Evolutionary conservation across 345 rosid species (phyloP), one percentile per base, ranked within the genome.

Genomic region (Barbarea vulgaris): DNA sequence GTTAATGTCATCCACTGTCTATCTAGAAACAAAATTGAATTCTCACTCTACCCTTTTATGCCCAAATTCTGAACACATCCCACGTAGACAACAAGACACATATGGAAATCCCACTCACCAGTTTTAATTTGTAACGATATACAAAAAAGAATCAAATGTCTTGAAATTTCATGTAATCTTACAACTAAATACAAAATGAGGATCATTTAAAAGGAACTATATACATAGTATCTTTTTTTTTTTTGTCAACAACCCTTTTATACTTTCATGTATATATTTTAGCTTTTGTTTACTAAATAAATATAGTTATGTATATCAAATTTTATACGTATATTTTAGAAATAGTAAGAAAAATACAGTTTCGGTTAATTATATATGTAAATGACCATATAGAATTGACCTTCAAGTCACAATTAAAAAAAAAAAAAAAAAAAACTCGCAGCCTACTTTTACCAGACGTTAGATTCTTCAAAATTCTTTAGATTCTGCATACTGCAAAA

Each of bases 41-140:
- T 85, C 88, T 84, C 59, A 82, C 76, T 83, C 68, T 86, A 57
- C 87, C 84, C 85, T 76, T 81, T 80, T 58, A 55, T 79, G 80
- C 70, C 86, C 82, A 77, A 67, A 51, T 79, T 47, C 80, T 77
- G 68, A 78, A 78, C 70, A 36, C 64, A 78, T 77, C 79, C 77
- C 86, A 85, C 87, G 80, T 77, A 78, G 73, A 80, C 76, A 82
- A 67, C 48, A 77, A 73, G 73, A 84, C 88, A 74, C 75, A 80
- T 74, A 84, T 34, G 83, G 85, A 71, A 86, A 86, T 77, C 80
- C 79, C 61, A 77, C 66, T 64, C 70, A 80, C 27, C 52, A 52
- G 12, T 10, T 30, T 47, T 25, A 10, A 9, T 59, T 39, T 60
- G 71, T 12, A 55, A 22, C 48, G 9, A 33, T 4, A 53, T 25